Evolutionary conservation across 1,139 yeast genomes (phyloP), one percentile per base, ranked within the genome.

Genomic region (Sugiyamaella neomexicana): DNA sequence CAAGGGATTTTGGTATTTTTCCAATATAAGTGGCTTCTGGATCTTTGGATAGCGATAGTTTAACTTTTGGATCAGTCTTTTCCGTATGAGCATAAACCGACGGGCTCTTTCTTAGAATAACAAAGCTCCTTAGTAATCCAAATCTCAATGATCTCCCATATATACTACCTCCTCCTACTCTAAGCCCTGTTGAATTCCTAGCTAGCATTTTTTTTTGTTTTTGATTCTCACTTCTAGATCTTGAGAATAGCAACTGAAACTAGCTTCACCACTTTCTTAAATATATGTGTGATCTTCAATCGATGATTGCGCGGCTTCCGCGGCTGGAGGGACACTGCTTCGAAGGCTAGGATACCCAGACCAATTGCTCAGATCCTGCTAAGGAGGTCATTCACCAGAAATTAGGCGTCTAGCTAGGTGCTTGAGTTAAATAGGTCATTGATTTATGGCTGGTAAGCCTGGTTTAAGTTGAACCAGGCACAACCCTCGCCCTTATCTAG

Each of bases 11-110:
- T 2, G 62, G 60, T 25, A 57, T 57, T 10, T 51, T 37, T 10
- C 64, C 58, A 17, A 63, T 52, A 0, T 74, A 74, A 13, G 73
- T 58, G 5, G 68, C 65, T 2, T 40, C 27, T n/a, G 65, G 60
- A 16, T 58, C 53, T 15, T 51, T 53, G 7, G 60, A 54, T 16
- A 56, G 46, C 3, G 65, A 62, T 13, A 62, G 44, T 15, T 46
- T 50, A 7, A 60, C 42, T 17, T 48, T 32, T 9, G 51, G 44
- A 9, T 46, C 48, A 25, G 36, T 40, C 6, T 51, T 40, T 12
- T 46, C 44, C 6, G 52, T 55, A 17, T 63, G 63, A 25, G 61
- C 61, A 43, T 61, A 62, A 2, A 60, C 9, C 3, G 56, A 47
- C 12, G 60, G 58, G 5, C 29, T 12, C n/a, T 52, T 36, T 32